phyloP scores from a whole-genome alignment of 441 rosid species.

The Adansonia gregorii region DNA sequence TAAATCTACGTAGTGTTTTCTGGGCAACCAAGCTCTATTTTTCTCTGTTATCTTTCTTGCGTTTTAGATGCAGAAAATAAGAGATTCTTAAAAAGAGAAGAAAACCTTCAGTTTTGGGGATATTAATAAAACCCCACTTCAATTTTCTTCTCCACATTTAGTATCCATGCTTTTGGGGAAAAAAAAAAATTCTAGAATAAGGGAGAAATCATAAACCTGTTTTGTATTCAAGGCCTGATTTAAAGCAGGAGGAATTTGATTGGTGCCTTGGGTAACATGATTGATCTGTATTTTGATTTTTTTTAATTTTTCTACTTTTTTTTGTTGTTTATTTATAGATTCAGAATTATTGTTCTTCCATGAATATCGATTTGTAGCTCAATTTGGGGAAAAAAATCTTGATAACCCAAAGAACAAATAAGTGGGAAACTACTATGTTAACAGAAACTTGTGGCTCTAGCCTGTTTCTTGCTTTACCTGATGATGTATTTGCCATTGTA shows the following conservation, averaged over 20 bases:
- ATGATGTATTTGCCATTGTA: conserved; percentile 67
- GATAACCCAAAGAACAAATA: background rate
- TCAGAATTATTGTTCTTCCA: conserved; percentile 20
- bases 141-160: background rate
- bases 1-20: background rate
- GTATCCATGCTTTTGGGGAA: background rate
- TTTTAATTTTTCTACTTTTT: conserved; percentile 4
- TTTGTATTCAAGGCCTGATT: conserved; percentile 29
- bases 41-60: background rate
- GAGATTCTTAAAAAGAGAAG: background rate
- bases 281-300: conserved; percentile 6
- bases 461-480: conserved; percentile 68
- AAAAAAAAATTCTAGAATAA: conserved; percentile 5
- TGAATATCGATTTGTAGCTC: conserved; percentile 23
- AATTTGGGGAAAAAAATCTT: conserved; percentile 25
- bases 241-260: background rate
- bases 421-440: conserved; percentile 31
- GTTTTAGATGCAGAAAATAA: background rate
- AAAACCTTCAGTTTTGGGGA: background rate
- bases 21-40: background rate
- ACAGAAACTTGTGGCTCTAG: conserved; percentile 55
- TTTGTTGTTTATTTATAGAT: background rate
- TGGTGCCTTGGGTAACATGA: background rate
- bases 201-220: conserved; percentile 13
- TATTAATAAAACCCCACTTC: conserved; percentile 26